These are phyloP conservation scores for Mycena galericulata DNA, from an alignment of 768 basidiomycete genomes.

Conservation along the genomic window DNA sequence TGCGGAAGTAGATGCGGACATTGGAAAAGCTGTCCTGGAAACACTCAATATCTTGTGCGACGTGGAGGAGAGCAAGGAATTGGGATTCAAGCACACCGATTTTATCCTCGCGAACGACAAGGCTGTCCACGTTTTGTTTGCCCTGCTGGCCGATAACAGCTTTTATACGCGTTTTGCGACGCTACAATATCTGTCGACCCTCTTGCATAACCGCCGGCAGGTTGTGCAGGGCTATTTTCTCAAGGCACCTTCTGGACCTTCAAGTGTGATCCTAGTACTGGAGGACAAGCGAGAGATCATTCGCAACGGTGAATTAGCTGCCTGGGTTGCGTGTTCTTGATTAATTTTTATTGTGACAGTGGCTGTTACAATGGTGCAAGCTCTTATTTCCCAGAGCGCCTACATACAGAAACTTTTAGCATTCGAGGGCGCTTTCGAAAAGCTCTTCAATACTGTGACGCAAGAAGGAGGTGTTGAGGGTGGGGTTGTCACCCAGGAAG, in stretches of 20 bases:
- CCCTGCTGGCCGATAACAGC: slow-evolving; percentile 77
- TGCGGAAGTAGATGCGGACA: slow-evolving; percentile 91
- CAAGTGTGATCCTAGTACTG: slow-evolving; percentile 77
- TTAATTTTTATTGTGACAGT: slow-evolving; percentile 59
- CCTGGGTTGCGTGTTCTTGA: not conserved
- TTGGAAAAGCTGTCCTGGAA: slow-evolving; percentile 93
- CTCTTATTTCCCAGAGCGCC: slow-evolving; percentile 85
- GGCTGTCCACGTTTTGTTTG: slow-evolving; percentile 79
- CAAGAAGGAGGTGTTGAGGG: slow-evolving; percentile 94
- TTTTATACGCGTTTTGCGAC: slow-evolving; percentile 91
- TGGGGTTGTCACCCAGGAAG: slow-evolving; percentile 86
- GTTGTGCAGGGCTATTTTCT: slow-evolving; percentile 93
- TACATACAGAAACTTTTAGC: slow-evolving; percentile 98
- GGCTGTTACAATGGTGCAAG: slow-evolving; percentile 84
- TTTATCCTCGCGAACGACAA: slow-evolving; percentile 78
- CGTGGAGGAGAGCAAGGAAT: slow-evolving; percentile 76
- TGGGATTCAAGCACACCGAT: slow-evolving; percentile 90
- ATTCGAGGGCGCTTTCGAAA: slow-evolving; percentile 97
- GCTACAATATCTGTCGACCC: slow-evolving; percentile 81
- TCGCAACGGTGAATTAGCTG: slow-evolving; percentile 83
- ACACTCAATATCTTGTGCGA: slow-evolving; percentile 90
- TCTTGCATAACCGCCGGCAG: slow-evolving; percentile 86
- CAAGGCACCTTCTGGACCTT: slow-evolving; percentile 81
- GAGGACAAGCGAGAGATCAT: slow-evolving; percentile 93
- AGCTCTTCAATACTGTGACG: slow-evolving; percentile 88